A percentile compares a stretch with the other conserved stretches of the same genome.
These are phyloP conservation scores for Backusella macrospora DNA, from an alignment of 192 early-diverging fungal species.

Conservation along the genomic window DNA sequence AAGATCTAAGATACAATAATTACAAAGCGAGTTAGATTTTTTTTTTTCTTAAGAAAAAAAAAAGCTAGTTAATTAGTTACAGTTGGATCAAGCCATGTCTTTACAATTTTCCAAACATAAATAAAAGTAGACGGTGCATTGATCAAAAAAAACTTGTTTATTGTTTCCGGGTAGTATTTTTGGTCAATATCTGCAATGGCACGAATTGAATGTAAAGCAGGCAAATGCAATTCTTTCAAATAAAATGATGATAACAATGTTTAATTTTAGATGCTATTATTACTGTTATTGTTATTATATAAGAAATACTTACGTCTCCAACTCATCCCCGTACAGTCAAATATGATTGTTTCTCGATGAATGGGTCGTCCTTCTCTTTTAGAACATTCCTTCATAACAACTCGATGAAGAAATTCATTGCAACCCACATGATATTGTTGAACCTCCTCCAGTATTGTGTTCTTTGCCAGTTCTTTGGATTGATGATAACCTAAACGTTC, in stretches of 20 bases:
- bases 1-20: conserved; percentile 36
- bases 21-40: not conserved
- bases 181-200: conserved; percentile 85
- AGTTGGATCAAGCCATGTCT: conserved; percentile 77
- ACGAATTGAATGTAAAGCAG: conserved; percentile 67
- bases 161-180: conserved; percentile 93
- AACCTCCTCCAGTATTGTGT: conserved; percentile 62
- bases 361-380: conserved; percentile 64
- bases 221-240: conserved; percentile 59
- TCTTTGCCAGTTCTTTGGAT: conserved; percentile 64
- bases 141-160: conserved; percentile 90
- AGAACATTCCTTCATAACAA: conserved; percentile 79
- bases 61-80: conserved; percentile 35
- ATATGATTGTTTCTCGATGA: conserved; percentile 84
- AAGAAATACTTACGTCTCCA: conserved; percentile 60
- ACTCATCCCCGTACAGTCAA: conserved; percentile 88
- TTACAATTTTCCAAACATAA: conserved; percentile 77
- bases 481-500: conserved; percentile 80
- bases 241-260: not conserved
- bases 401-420: conserved; percentile 71
- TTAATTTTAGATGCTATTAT: not conserved
- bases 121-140: conserved; percentile 92
- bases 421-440: conserved; percentile 69
- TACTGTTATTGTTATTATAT: not conserved
- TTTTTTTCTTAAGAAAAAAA: not conserved